A percentile compares a stretch with the other conserved stretches of the same genome.
Conservation (phyloP, 2,329 filamentous ascomycete species). For the Fusarium sp. region DNA sequence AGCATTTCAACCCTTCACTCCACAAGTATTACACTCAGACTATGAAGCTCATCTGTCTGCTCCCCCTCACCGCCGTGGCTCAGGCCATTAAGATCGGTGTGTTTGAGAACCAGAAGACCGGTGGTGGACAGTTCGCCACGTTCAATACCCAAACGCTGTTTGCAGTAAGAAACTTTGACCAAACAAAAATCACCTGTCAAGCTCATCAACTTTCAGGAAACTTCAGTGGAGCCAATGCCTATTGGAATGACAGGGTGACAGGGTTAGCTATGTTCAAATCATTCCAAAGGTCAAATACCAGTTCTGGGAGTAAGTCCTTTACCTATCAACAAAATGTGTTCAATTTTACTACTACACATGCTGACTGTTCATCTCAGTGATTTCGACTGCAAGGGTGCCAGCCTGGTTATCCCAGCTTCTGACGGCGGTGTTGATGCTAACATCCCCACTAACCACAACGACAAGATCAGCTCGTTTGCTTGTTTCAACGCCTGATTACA, state of each 20-base stretch:
- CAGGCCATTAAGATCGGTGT: conserved; percentile 23
- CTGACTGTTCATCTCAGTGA: conserved; percentile 9
- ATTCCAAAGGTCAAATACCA: conserved; percentile 15
- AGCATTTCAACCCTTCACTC: too few species aligned
- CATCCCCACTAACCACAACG: conserved; percentile 18
- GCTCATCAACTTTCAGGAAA: neutral
- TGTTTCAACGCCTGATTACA: too few species aligned
- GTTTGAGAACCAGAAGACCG: conserved; percentile 18
- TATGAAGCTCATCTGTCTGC: too few species aligned
- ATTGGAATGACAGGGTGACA: conserved; percentile 24
- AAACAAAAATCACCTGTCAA: neutral
- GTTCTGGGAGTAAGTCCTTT: conserved; percentile 30
- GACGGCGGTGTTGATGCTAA: neutral
- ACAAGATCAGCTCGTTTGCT: conserved; percentile 19
- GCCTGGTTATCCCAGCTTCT: conserved; percentile 7
- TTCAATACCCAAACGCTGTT: conserved; percentile 1
- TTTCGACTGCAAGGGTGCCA: conserved; percentile 11
- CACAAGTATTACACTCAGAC: too few species aligned
- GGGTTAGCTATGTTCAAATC: conserved; percentile 19
- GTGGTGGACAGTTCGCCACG: conserved; percentile 10
- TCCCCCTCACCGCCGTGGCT: too few species aligned
- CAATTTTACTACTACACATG: too few species aligned
- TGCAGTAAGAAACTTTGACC: conserved; percentile 6
- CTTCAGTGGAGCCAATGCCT: conserved; percentile 9
- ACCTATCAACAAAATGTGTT: too few species aligned